These are phyloP conservation scores for Pythium coloratum DNA, from an alignment of 352 stramenopile species.

Conservation along the genomic window DNA sequence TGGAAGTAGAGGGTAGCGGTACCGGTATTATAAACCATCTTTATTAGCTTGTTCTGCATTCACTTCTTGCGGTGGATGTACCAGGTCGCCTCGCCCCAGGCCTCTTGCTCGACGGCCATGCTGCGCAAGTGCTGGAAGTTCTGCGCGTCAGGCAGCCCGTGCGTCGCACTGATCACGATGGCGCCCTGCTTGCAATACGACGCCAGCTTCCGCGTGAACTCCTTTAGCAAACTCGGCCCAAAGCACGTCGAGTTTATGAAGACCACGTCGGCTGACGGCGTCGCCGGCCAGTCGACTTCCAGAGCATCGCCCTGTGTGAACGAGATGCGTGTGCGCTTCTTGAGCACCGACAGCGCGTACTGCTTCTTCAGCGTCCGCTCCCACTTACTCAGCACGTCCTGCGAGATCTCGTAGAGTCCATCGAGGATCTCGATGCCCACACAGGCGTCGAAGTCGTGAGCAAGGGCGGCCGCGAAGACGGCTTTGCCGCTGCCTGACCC, in stretches of 20 bases:
- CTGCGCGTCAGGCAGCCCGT: slow-evolving; percentile 44
- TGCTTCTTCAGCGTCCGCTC: slow-evolving; percentile 53
- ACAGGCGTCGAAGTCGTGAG: slow-evolving; percentile 85
- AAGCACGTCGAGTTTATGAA: slow-evolving; percentile 94
- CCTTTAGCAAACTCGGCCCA: slow-evolving; percentile 55
- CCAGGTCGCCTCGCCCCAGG: slow-evolving; percentile 59
- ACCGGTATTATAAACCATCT: slow-evolving; percentile 2
- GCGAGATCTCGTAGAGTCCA: slow-evolving; percentile 59
- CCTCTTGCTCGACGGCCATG: slow-evolving; percentile 54
- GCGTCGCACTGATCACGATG: slow-evolving; percentile 62
- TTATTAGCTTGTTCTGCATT: background rate
- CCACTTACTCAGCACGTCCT: slow-evolving; percentile 56
- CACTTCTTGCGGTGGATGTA: slow-evolving; percentile 54
- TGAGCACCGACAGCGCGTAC: slow-evolving; percentile 49
- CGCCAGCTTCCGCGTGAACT: slow-evolving; percentile 45
- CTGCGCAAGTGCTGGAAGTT: slow-evolving; percentile 45
- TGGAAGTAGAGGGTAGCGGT: background rate
- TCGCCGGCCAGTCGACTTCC: slow-evolving; percentile 63
- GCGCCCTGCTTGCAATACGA: slow-evolving; percentile 52
- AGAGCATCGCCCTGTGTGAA: slow-evolving; percentile 77
- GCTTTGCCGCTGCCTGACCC: slow-evolving; percentile 87
- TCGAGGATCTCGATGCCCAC: slow-evolving; percentile 90
- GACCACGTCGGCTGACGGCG: slow-evolving; percentile 50
- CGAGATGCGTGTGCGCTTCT: slow-evolving; percentile 67
- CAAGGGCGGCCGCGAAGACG: slow-evolving; percentile 80